Conservation (phyloP, 2,329 filamentous ascomycete genomes). For the Ambrosiella beaveri region DNA sequence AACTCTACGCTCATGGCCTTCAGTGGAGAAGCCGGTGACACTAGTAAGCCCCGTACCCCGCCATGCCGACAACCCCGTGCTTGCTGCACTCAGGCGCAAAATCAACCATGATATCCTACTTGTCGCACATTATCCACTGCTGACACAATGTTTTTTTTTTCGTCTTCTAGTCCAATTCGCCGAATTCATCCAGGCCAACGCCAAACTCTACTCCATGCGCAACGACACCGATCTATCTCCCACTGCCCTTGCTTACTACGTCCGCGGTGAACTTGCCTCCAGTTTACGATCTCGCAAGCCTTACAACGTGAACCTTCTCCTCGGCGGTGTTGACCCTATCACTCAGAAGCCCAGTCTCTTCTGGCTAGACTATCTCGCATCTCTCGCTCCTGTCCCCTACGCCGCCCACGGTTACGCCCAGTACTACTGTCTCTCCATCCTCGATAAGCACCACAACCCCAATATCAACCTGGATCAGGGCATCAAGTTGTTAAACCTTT, state of each 20-base stretch:
- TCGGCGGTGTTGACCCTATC: conserved; percentile 86
- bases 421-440: conserved; percentile 90
- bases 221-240: conserved; percentile 87
- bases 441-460: conserved; percentile 97
- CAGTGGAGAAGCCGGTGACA: conserved; percentile 91
- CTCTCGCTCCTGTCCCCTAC: conserved; percentile 75
- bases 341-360: conserved; percentile 80
- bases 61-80: background rate
- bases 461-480: conserved; percentile 81
- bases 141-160: conserved; percentile 13
- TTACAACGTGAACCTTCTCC: conserved; percentile 90
- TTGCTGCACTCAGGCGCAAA: background rate
- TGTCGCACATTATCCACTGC: background rate
- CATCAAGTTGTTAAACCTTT: conserved; percentile 83
- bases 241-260: conserved; percentile 76
- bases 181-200: conserved; percentile 97
- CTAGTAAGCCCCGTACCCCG: conserved; percentile 38
- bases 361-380: conserved; percentile 94
- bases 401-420: conserved; percentile 97
- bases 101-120: background rate
- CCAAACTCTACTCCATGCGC: conserved; percentile 96
- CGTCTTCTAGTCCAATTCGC: conserved; percentile 71
- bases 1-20: conserved; percentile 90
- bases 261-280: conserved; percentile 80
- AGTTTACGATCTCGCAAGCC: conserved; percentile 83